Evolutionary conservation across 2,329 filamentous ascomycete species (phyloP), one percentile per base, ranked within the genome.

Genomic region (Neonectria ditissima): DNA sequence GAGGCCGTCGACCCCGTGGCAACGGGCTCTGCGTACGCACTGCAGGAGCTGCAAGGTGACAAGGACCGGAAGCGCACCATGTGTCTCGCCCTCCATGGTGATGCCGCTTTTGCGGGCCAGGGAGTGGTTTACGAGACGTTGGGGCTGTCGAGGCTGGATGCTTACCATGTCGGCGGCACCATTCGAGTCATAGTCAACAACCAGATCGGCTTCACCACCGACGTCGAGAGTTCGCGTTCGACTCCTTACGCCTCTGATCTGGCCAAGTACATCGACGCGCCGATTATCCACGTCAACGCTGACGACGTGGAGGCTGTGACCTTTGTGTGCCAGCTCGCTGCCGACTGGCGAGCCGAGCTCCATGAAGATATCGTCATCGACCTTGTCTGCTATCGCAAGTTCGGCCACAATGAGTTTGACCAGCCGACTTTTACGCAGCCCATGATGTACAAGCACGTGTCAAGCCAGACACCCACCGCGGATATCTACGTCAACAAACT

Each of bases 171-270:
- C 55, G 95, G 96, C 74, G 96, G 96, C 76, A 98, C 96, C 52
- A 92, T 99, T 73, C 95, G 98, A 82, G 86, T 98, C 68, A 90
- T 99, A 63, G 94, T 97, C 71, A 98, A 99, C 89, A 98, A 99
- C 87, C 96, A 99, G 86, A 98, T 99, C 78, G 96, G 96, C 79
- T 98, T 99, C 86, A 99, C 96, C 55, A 98, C 96, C 14, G 96
- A 98, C 77, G 94, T 95, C 69, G 92, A 95, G 75, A 97, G 97
- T 79, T 91, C 96, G 72, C 93, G 96, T 72, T 99, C 96, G 16
- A 99, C 96, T 34, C 92, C 95, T 39, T 98, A 99, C 87, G 97
- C 95, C 82, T 97, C 96, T 32, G 96, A 99, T 79, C 97, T 99
- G 74, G 95, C 96, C 80, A 98, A 98, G 85, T 92, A 94, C 57